Percentiles rank a stretch among this genome's conserved stretches.
Evolutionary conservation across 2,329 filamentous ascomycete genomes (phyloP).

Genomic region (Cordyceps tenuipes): DNA sequence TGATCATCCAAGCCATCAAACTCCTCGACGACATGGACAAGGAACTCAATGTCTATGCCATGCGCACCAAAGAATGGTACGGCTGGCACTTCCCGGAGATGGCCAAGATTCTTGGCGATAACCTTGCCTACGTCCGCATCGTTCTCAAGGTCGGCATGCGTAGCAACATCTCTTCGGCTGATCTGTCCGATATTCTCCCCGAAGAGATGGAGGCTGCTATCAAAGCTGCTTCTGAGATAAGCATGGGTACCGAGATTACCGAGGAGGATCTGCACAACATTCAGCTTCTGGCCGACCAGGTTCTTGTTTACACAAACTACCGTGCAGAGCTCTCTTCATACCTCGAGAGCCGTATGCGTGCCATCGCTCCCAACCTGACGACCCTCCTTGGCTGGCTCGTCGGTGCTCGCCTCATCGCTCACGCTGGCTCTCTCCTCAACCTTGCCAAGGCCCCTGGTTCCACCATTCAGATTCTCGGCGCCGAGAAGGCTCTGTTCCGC

Average conservation of each 20-base stretch:
- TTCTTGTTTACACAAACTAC: slow-evolving; percentile 86
- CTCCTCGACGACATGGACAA: slow-evolving; percentile 96
- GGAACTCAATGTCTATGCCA: slow-evolving; percentile 96
- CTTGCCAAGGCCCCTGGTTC: slow-evolving; percentile 91
- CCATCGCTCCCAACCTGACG: slow-evolving; percentile 92
- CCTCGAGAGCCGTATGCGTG: slow-evolving; percentile 87
- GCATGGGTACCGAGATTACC: slow-evolving; percentile 97
- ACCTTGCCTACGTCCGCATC: slow-evolving; percentile 84
- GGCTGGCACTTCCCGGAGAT: slow-evolving; percentile 99
- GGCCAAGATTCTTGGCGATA: slow-evolving; percentile 95
- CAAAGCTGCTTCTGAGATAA: slow-evolving; percentile 91
- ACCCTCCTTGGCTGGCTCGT: slow-evolving; percentile 89
- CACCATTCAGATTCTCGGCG: slow-evolving; percentile 95
- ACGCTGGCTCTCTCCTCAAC: slow-evolving; percentile 88
- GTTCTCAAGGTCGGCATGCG: slow-evolving; percentile 87
- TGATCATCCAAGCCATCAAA: slow-evolving; percentile 96
- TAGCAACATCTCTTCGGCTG: slow-evolving; percentile 63
- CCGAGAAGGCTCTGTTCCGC: slow-evolving; percentile 97
- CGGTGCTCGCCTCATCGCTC: slow-evolving; percentile 87
- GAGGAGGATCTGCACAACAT: slow-evolving; percentile 91
- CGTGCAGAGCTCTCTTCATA: slow-evolving; percentile 81
- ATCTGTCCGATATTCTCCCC: slow-evolving; percentile 84
- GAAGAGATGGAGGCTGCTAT: slow-evolving; percentile 90
- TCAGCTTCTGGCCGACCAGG: slow-evolving; percentile 82
- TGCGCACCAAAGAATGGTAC: slow-evolving; percentile 99